Percentiles rank a stretch among this genome's conserved stretches.
Conservation (phyloP, 306 rosid genomes). For the Castanospermum australe region DNA sequence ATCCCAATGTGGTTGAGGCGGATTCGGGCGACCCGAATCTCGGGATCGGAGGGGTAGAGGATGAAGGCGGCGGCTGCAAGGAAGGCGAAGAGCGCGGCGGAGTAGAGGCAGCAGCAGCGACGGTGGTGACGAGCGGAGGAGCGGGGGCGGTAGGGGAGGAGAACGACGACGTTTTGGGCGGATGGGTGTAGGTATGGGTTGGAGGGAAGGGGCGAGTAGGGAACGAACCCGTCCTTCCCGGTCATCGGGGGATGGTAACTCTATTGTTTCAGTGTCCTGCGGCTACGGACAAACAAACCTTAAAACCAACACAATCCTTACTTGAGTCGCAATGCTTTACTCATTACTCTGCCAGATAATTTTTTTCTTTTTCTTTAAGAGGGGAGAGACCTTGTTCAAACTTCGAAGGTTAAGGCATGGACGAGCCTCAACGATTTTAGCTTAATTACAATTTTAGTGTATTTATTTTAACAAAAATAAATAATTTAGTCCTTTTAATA, state of each 20-base stretch:
- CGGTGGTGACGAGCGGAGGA: too few relatives aligned
- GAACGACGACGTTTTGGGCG: slow-evolving; percentile 61
- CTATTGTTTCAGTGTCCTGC: neutral
- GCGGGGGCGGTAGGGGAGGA: slow-evolving; percentile 48
- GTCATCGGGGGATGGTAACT: slow-evolving; percentile 28
- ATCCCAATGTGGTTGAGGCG: slow-evolving; percentile 52
- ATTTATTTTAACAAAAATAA: too few relatives aligned
- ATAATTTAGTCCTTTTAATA: too few relatives aligned
- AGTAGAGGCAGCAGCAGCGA: too few relatives aligned
- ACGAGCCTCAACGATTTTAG: too few relatives aligned
- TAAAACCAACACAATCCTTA: neutral
- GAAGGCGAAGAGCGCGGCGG: slow-evolving; percentile 39
- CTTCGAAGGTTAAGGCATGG: too few relatives aligned
- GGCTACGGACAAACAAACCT: neutral
- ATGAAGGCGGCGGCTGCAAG: slow-evolving; percentile 43
- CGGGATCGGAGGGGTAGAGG: slow-evolving; percentile 76
- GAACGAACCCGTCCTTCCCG: slow-evolving; percentile 39
- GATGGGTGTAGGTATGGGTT: neutral
- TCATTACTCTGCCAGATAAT: too few relatives aligned
- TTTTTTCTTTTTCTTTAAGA: too few relatives aligned
- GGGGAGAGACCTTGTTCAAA: too few relatives aligned
- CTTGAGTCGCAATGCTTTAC: too few relatives aligned
- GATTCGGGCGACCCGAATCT: slow-evolving; percentile 51
- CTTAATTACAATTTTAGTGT: too few relatives aligned
- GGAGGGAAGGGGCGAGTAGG: slow-evolving; percentile 57